Base-by-base conservation (phyloP, 1,139 yeast species). In the Blastobotrys capitulatus region DNA sequence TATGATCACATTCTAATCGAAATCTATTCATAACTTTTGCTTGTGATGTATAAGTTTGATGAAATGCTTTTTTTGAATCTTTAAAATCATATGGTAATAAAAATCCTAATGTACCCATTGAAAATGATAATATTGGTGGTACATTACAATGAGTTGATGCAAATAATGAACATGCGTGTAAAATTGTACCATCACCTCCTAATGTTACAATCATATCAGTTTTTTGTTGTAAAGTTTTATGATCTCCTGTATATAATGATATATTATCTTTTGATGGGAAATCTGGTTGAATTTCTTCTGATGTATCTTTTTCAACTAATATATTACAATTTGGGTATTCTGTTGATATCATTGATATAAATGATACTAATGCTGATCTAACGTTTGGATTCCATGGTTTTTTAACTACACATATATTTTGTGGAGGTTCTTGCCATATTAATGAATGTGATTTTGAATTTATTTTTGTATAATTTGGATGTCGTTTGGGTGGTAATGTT, bases 151-250 rank as follows among this genome's bases (percentile, higher is more conserved):
- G 47, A 27, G 59, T 59, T n/a, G 55, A 50, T 15, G 69, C 80
- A 64, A 90, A 90, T 56, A 74, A 60, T 8, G 82, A 74, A 0
- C 78, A 77, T 0, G 90, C 92, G 52, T 86, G 77, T 44, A 90
- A 68, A 54, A 90, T 88, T 0, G 97, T 90, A 10, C 97, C 98
- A 65, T 90, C 98, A 12, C 98, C 98, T 9, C 97, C 97, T 36
- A 90, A 67, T 0, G 97, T 86, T 13, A 90, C 88, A 40, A 90
- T 69, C 44, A 89, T 66, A 62, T 90, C 97, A 0, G 81, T 68
- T 51, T 73, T 73, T 2, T 64, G 57, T 2, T 80, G 76, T 27
- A 89, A 80, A 6, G 81, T 84, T 9, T 71, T 69, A 13, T 70
- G 68, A 1, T 74, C 62, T 0, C 95, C 95, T 0, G 92, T 80